Conservation (phyloP, 2,329 filamentous ascomycete genomes). For the Cercospora brassicicola region DNA sequence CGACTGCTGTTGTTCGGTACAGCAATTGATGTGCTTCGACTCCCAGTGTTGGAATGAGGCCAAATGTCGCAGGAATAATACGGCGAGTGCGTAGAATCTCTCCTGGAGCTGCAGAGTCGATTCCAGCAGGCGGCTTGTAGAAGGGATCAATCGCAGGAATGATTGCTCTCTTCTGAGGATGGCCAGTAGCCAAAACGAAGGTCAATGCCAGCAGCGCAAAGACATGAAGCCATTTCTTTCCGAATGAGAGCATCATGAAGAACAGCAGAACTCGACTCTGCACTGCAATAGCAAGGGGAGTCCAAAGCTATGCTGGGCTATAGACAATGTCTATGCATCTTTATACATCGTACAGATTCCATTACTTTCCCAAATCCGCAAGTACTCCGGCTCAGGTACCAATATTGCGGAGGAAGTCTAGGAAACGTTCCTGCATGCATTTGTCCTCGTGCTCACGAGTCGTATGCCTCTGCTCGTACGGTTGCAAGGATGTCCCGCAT, state of each 20-base stretch:
- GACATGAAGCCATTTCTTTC: conserved; percentile 1
- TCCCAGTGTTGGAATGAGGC: conserved; percentile 25
- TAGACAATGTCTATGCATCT: background rate
- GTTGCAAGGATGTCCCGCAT: background rate
- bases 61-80: conserved; percentile 28
- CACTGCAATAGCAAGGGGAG: background rate
- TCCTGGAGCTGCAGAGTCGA: conserved; percentile 27
- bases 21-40: conserved; percentile 33
- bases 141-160: conserved; percentile 32
- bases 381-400: background rate
- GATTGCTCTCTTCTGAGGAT: conserved; percentile 9
- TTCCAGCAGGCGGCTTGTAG: conserved; percentile 32
- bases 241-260: background rate
- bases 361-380: background rate
- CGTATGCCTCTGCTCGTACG: background rate
- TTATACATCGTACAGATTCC: background rate
- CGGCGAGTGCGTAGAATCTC: conserved; percentile 30
- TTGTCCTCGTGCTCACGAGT: background rate
- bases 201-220: background rate
- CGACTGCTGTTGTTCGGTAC: conserved; percentile 30
- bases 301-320: background rate
- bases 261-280: background rate
- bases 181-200: background rate
- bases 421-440: background rate
- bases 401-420: background rate